Base-by-base conservation (phyloP, 139 green algal genomes). In the Closterium sp. region DNA sequence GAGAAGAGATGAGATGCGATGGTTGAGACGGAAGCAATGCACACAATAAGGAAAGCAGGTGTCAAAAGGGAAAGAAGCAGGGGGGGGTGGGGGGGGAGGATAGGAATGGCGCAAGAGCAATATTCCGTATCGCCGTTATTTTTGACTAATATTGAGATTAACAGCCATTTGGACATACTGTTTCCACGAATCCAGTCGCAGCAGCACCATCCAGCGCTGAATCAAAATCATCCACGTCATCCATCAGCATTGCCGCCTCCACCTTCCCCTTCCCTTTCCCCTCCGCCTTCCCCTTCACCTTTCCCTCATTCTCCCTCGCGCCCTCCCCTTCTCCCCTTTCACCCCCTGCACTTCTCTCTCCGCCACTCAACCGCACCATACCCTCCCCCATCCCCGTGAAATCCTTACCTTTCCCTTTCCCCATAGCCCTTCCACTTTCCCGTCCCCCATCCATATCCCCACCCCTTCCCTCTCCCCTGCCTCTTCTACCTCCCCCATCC, bases 141-240 rank as follows among this genome's bases (percentile, higher is more conserved):
- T 42, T 42, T 6, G 34, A 6, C 34, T 42, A 4, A 42, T 42
- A 42, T 42, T 42, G 34, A 42, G 9, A 42, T 42, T 42, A 42
- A 42, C 34, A 42, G 34, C 34, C 6, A 42, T 9, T 31, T 24
- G 34, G 34, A 70, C 70, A n/a, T 62, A 91, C 89, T 9, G 89
- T 91, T 31, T 91, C 89, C 70, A 91, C 31, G 10, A 91, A 89
- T 13, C 89, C 89, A 32, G 89, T 50, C 2, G 89, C 89, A 31
- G 45, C 89, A 29, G 89, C 62, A 79, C 62, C 89, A 91, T 91
- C 89, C 30, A 91, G 89, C 30, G 89, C 89, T 13, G 42, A 28
- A 31, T 91, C 89, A 31, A 91, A 89, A 31, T 91, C 30, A 62
- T 91, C 89, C 42, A 31, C 88, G 28, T 31, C 88, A 31, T 90